Percentiles rank a stretch among this genome's conserved stretches.
Conservation (phyloP, 352 stramenopile genomes). For the Chrysophaeum taylorii region DNA sequence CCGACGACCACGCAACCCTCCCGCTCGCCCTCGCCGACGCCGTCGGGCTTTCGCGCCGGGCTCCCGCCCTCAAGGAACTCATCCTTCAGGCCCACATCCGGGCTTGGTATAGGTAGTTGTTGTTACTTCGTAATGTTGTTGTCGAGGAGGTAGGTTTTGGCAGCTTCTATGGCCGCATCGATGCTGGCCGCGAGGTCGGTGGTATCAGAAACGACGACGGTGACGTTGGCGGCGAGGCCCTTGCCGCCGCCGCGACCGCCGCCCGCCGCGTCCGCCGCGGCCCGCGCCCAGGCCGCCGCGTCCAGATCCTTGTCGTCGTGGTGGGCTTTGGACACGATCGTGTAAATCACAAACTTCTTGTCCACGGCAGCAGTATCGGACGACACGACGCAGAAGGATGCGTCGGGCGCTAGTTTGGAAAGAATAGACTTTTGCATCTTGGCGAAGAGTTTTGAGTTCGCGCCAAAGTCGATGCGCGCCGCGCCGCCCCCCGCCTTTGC, state of each 20-base stretch:
- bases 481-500: slow-evolving; percentile 58
- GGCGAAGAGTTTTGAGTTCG: slow-evolving; percentile 81
- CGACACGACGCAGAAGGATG: slow-evolving; percentile 60
- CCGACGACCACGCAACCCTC: no score
- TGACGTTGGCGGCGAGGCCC: slow-evolving; percentile 49
- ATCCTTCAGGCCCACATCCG: no score
- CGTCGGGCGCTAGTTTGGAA: slow-evolving; percentile 48
- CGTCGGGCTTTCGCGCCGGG: no score
- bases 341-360: slow-evolving; percentile 82
- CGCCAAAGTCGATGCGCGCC: slow-evolving; percentile 82
- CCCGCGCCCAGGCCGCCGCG: slow-evolving; percentile 80
- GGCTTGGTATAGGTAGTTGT: no score
- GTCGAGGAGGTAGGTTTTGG: no score
- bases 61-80: no score
- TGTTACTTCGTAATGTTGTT: no score
- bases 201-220: no score
- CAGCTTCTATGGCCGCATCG: slow-evolving; percentile 4
- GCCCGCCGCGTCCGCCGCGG: slow-evolving; percentile 72
- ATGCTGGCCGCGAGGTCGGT: slow-evolving; percentile 27
- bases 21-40: no score
- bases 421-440: slow-evolving; percentile 78
- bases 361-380: slow-evolving; percentile 57
- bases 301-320: slow-evolving; percentile 58
- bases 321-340: slow-evolving; percentile 60
- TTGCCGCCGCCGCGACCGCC: slow-evolving; percentile 88